These are phyloP conservation scores for Ogataea kodamae DNA, from an alignment of 805 yeast genomes.

Conservation along the genomic window DNA sequence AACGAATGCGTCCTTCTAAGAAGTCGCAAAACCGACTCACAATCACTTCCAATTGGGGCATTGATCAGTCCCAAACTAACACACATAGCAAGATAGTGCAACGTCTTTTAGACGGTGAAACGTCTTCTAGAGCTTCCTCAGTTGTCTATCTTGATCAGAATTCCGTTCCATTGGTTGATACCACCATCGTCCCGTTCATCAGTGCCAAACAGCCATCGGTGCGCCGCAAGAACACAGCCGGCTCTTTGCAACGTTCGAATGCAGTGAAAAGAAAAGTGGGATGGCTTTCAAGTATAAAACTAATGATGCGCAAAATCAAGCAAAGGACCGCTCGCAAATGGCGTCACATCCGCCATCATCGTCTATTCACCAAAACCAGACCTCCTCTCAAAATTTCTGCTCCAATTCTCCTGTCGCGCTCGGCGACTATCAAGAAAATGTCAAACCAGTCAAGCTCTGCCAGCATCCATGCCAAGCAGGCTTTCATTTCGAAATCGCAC, in stretches of 20 bases:
- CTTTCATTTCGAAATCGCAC: constrained; percentile 3
- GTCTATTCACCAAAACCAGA: constrained; percentile 1
- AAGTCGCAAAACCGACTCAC: constrained; percentile 9
- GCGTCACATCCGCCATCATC: constrained; percentile 17
- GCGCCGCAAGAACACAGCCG: constrained; percentile 8
- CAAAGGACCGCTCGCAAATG: constrained; percentile 17
- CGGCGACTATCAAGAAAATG: constrained; percentile 2
- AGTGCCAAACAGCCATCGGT: constrained; percentile 1
- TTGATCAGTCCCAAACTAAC: constrained; percentile 6
- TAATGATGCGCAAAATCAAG: constrained; percentile 15
- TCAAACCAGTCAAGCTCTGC: not conserved
- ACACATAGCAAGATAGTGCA: constrained; percentile 13
- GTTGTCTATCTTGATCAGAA: constrained; percentile 1
- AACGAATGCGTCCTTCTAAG: not conserved
- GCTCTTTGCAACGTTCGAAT: constrained; percentile 28
- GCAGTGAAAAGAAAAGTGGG: constrained; percentile 33
- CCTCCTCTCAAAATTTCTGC: constrained; percentile 1
- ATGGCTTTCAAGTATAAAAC: constrained; percentile 24
- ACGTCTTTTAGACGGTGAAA: constrained; percentile 10
- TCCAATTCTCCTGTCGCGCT: constrained; percentile 2
- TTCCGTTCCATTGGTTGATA: constrained; percentile 1
- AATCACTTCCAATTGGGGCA: constrained; percentile 14
- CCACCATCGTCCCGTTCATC: not conserved
- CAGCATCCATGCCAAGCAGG: constrained; percentile 1
- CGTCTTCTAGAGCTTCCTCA: constrained; percentile 3